Evolutionary conservation across 1,139 yeast genomes (phyloP).

Genomic region (Fermentozyma sake): DNA sequence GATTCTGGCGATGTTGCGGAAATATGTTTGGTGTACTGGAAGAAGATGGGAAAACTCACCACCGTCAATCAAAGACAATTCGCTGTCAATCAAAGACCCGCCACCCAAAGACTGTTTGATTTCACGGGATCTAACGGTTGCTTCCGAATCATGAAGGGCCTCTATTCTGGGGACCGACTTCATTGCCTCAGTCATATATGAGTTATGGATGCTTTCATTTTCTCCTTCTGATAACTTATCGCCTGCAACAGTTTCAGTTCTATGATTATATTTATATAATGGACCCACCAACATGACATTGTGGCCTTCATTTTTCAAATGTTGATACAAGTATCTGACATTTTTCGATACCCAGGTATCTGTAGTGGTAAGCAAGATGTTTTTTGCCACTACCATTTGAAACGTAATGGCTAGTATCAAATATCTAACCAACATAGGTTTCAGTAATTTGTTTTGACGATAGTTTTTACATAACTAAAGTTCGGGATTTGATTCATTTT

Average conservation of each 20-base stretch:
- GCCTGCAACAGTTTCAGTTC: too few species aligned
- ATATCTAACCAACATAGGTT: too few species aligned
- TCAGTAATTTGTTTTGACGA: too few species aligned
- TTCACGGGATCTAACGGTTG: too few species aligned
- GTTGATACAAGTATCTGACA: slow-evolving; percentile 23
- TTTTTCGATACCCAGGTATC: slow-evolving; percentile 42
- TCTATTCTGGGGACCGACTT: too few species aligned
- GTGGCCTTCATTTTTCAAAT: slow-evolving; percentile 25
- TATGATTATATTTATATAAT: slow-evolving; percentile 18
- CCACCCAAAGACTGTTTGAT: slow-evolving; percentile 4
- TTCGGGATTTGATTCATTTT: too few species aligned
- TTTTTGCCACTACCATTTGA: slow-evolving; percentile 15
- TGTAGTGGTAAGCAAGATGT: slow-evolving; percentile 30
- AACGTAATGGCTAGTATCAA: too few species aligned
- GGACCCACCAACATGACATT: slow-evolving; percentile 32
- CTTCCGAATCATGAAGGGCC: too few species aligned
- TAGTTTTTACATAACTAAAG: too few species aligned
- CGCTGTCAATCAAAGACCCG: slow-evolving; percentile 2
- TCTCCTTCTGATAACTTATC: too few species aligned
- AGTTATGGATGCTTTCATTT: too few species aligned
- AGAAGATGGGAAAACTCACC: slow-evolving; percentile 36
- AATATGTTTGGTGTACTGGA: slow-evolving; percentile 29
- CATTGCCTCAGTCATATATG: too few species aligned
- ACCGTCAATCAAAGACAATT: slow-evolving; percentile 19
- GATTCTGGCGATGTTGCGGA: slow-evolving; percentile 15